These are phyloP conservation scores for Umbelopsis vinacea DNA, from an alignment of 192 early-diverging fungal genomes.

Conservation along the genomic window DNA sequence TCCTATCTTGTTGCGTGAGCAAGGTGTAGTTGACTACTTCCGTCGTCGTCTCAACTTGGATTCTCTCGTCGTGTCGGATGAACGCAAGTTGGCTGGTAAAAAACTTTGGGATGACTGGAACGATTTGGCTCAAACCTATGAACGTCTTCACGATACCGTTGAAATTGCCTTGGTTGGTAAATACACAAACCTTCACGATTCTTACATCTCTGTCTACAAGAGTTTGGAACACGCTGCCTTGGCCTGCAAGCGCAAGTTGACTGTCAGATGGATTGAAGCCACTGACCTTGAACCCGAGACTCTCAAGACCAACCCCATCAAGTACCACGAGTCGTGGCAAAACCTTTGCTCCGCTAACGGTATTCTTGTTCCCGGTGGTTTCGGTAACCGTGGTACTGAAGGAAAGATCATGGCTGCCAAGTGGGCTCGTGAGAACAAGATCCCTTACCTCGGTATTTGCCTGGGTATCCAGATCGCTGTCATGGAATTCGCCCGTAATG, in stretches of 20 bases:
- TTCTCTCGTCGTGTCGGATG: constrained; percentile 53
- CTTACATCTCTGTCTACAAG: constrained; percentile 97
- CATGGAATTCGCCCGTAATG: constrained; percentile 96
- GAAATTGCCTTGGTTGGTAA: constrained; percentile 95
- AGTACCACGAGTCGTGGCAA: constrained; percentile 97
- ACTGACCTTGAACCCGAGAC: constrained; percentile 82
- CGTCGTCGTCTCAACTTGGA: constrained; percentile 79
- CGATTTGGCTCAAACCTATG: constrained; percentile 56
- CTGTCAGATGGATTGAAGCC: constrained; percentile 94
- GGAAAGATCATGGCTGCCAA: constrained; percentile 95
- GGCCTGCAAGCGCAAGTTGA: constrained; percentile 82
- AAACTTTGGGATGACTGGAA: constrained; percentile 85
- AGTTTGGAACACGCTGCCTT: constrained; percentile 93
- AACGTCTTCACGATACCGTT: constrained; percentile 79
- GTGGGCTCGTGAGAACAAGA: constrained; percentile 96
- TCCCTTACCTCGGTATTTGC: constrained; percentile 98
- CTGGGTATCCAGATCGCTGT: constrained; percentile 97
- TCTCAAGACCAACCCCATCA: constrained; percentile 80
- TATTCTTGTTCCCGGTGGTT: constrained; percentile 97
- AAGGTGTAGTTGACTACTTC: constrained; percentile 85
- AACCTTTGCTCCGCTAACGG: constrained; percentile 85
- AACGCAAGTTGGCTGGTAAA: constrained; percentile 59
- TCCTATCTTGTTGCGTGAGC: constrained; percentile 86
- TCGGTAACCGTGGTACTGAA: constrained; percentile 95
- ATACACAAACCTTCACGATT: constrained; percentile 95